phyloP scores from a whole-genome alignment of 192 early-diverging fungal species.

The Ambispora gerdemannii region DNA sequence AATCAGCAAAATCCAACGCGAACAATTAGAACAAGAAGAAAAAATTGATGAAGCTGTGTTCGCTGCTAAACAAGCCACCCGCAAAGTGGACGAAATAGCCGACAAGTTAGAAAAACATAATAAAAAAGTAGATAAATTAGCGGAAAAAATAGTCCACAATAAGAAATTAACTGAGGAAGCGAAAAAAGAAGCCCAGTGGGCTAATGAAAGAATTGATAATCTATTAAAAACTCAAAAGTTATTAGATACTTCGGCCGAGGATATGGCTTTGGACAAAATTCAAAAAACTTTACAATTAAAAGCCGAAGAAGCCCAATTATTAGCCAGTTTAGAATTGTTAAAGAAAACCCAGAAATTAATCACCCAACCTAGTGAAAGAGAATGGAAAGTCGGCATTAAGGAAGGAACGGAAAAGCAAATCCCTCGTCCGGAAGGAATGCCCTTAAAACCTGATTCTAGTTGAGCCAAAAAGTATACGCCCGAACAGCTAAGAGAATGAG shows the following conservation, averaged over 20 bases:
- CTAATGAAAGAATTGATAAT: conserved; percentile 2
- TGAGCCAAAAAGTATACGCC: conserved; percentile 13
- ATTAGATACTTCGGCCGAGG: neutral
- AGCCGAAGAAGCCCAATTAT: neutral
- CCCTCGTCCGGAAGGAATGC: neutral
- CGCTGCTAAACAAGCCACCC: neutral
- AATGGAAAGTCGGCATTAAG: conserved; percentile 6
- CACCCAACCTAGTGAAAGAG: neutral
- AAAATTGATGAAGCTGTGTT: neutral
- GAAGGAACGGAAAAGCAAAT: neutral
- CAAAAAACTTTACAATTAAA: conserved; percentile 3
- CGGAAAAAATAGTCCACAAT: neutral
- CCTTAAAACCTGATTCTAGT: neutral
- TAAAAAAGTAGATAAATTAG: neutral
- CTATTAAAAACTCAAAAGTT: conserved; percentile 3
- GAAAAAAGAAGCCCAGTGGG: neutral
- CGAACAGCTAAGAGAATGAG: conserved; percentile 10
- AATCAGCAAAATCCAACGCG: neutral
- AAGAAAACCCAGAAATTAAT: neutral
- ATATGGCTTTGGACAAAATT: neutral
- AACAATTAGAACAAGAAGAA: neutral
- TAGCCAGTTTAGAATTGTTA: neutral
- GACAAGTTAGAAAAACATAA: neutral
- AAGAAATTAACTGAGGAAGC: neutral
- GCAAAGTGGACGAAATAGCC: neutral